These are phyloP conservation scores for Eustoma russellianum DNA, from an alignment of 257 asterid species.

Conservation along the genomic window DNA sequence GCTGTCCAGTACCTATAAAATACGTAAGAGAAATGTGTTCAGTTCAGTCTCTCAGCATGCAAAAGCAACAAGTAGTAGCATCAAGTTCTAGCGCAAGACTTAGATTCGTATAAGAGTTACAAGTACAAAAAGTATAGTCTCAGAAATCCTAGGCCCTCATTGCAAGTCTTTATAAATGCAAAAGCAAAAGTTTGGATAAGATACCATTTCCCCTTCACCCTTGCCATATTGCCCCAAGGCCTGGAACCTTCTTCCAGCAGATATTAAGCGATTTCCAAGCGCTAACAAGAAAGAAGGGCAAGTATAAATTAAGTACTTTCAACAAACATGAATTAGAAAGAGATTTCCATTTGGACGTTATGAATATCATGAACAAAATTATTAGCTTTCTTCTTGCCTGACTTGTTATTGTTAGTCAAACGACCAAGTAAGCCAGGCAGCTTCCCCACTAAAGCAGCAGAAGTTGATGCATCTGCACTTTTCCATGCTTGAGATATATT, in stretches of 20 bases:
- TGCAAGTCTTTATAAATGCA: background rate
- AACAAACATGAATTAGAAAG: background rate
- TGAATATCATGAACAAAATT: too few relatives aligned
- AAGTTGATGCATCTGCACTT: conserved; percentile 58
- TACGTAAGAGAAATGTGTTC: too few relatives aligned
- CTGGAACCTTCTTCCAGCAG: conserved; percentile 89
- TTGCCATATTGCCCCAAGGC: conserved; percentile 89
- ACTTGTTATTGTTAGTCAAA: conserved; percentile 39
- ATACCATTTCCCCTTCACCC: conserved; percentile 83
- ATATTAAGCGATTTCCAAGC: conserved; percentile 75
- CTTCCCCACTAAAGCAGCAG: conserved; percentile 47
- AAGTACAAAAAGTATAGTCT: background rate
- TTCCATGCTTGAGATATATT: conserved; percentile 89
- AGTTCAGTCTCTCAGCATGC: too few relatives aligned
- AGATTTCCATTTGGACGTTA: too few relatives aligned
- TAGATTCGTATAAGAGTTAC: background rate
- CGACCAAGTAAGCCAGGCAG: conserved; percentile 46
- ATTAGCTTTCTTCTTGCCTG: conserved; percentile 46
- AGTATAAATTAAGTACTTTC: conserved; percentile 20
- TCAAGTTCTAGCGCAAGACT: too few relatives aligned
- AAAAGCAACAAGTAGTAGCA: too few relatives aligned
- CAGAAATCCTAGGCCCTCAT: background rate
- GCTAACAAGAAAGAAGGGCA: conserved; percentile 53
- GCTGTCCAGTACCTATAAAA: too few relatives aligned
- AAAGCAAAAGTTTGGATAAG: conserved; percentile 6